These are phyloP conservation scores for Aspergillus heteromorphus DNA, from an alignment of 495 filamentous ascomycete species.

Conservation along the genomic window DNA sequence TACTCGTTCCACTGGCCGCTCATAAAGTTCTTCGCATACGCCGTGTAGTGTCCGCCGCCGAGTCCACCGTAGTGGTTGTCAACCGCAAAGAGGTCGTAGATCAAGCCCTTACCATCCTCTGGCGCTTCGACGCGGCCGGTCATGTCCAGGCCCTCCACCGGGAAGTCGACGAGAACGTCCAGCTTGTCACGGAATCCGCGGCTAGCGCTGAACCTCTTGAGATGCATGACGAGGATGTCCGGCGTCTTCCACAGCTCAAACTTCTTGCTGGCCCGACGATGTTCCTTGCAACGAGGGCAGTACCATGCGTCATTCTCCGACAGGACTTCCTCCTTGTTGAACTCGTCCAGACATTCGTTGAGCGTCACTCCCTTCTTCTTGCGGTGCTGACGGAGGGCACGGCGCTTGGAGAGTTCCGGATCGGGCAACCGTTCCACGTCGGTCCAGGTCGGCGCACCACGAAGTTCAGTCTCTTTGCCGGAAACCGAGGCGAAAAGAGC, in stretches of 20 bases:
- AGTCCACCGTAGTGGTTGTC: constrained; percentile 93
- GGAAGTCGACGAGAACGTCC: constrained; percentile 86
- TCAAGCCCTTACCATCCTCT: constrained; percentile 68
- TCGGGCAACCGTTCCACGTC: constrained; percentile 54
- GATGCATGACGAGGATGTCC: constrained; percentile 88
- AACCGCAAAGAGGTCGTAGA: constrained; percentile 91
- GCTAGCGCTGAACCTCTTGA: constrained; percentile 87
- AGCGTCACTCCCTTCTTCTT: constrained; percentile 71
- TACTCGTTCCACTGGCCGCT: constrained; percentile 87
- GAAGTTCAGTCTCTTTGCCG: constrained; percentile 39
- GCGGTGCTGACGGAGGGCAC: constrained; percentile 52
- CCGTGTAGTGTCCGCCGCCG: constrained; percentile 92
- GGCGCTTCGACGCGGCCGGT: constrained; percentile 68
- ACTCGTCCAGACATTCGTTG: constrained; percentile 90
- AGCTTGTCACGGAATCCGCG: constrained; percentile 76
- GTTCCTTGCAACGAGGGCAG: constrained; percentile 90
- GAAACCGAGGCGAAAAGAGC: constrained; percentile 70
- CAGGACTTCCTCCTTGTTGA: constrained; percentile 83
- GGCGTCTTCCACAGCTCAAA: constrained; percentile 95
- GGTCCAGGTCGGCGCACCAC: constrained; percentile 49
- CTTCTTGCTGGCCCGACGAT: constrained; percentile 86
- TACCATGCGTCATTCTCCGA: constrained; percentile 96
- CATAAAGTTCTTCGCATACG: constrained; percentile 83
- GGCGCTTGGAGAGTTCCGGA: constrained; percentile 57
- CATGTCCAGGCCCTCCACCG: constrained; percentile 80